phyloP scores from a whole-genome alignment of 31 red algal genomes.

The Endocladia muricata region DNA sequence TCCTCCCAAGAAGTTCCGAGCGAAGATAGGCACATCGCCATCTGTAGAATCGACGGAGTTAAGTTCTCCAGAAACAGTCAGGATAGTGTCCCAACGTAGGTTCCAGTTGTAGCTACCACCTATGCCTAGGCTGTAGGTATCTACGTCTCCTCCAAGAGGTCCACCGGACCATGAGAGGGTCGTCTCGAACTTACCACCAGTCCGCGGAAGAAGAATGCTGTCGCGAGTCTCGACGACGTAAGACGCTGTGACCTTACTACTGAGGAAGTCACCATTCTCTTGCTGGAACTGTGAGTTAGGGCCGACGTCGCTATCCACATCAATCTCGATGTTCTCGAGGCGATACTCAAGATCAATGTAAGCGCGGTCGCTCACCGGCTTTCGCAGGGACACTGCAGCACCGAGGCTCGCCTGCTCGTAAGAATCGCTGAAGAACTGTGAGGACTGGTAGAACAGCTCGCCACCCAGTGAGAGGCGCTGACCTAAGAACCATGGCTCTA shows the following conservation, averaged over 20 bases:
- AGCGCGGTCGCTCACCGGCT: background rate
- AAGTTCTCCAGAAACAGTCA: no score
- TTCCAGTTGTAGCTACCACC: no score
- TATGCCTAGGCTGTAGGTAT: constrained; percentile 12
- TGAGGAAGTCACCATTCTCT: constrained; percentile 11
- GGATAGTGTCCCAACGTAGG: no score
- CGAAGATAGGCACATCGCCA: no score
- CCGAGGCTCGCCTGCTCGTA: constrained; percentile 7
- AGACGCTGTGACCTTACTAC: background rate
- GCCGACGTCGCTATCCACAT: constrained; percentile 10
- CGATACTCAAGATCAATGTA: constrained; percentile 13
- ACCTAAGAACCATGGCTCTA: constrained; percentile 30
- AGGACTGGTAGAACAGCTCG: constrained; percentile 13
- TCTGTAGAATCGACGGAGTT: no score
- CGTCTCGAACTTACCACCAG: background rate
- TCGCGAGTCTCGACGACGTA: constrained; percentile 19
- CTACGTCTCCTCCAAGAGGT: constrained; percentile 21
- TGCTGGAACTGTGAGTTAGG: background rate
- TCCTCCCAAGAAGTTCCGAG: no score
- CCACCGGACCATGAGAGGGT: background rate
- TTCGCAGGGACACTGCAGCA: background rate
- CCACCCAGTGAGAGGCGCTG: constrained; percentile 15
- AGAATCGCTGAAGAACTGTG: constrained; percentile 8
- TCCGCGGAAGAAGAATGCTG: background rate
- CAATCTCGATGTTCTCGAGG: constrained; percentile 14